Evolutionary conservation across 176 grass and related monocot species (phyloP), one percentile per base, ranked within the genome.

Genomic region (Aechmea fasciata): DNA sequence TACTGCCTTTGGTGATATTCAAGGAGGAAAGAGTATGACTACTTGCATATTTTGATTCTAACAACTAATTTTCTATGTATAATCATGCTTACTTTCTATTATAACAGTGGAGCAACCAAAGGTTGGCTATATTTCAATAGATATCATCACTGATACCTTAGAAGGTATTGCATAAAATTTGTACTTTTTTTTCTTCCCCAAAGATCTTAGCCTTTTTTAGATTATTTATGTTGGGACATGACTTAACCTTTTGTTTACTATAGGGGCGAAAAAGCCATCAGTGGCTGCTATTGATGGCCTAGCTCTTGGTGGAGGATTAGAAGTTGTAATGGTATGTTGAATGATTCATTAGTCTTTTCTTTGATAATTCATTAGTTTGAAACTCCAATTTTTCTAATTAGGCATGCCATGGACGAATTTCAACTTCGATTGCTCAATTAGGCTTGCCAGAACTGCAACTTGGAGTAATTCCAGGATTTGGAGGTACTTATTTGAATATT

Each of bases 371-470:
- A 59, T 18, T 17, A 8, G 19, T 59, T 14, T 59, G 9, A 71
- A 48, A 50, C 51, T 9, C 76, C 62, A 3, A 7, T 2, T 70
- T 26, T 74, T 79, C 25, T 13, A 59, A 82, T 84, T 75, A 99
- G 94, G 89, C 84, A 82, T 99, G 94, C 64, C 89, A 99, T 86
- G 94, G 82, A 76, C 87, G 94, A 26, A 90, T 99, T 84, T 90
- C 89, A 9, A 93, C 94, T 79, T 71, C 82, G 7, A 83, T 70
- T 48, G 84, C 89, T 78, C 89, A 93, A 64, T 68, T 99, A 62
- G 87, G 81, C 41, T 76, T 93, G 79, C 94, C 94, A 28, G 89
- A 99, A 73, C 94, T 99, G 79, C 87, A 85, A 63, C 82, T 93
- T 68, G 94, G 89, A 71, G 15, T 99, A 13, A 90, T 99, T 61